These are phyloP conservation scores for Epichloe brachyelytri DNA, from an alignment of 2,329 filamentous ascomycete species.

Conservation along the genomic window DNA sequence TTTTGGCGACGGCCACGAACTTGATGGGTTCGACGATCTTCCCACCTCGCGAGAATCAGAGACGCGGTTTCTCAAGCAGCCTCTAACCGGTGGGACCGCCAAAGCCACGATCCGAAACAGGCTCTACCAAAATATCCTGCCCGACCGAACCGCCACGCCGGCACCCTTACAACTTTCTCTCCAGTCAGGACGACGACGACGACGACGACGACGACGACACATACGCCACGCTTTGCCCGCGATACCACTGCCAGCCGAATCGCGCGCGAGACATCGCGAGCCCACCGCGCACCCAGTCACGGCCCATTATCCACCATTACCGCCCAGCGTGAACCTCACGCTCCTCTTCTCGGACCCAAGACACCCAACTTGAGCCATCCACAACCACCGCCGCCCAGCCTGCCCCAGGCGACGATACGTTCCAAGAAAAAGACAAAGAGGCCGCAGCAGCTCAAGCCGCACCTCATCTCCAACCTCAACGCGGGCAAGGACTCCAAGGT, in stretches of 20 bases:
- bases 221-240: slow-evolving; percentile 48
- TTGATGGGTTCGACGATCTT: slow-evolving; percentile 89
- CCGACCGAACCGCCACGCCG: slow-evolving; percentile 39
- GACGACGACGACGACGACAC: slow-evolving; percentile 9
- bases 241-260: slow-evolving; percentile 54
- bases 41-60: slow-evolving; percentile 77
- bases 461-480: slow-evolving; percentile 76
- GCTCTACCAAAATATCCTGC: slow-evolving; percentile 40
- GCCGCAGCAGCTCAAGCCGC: slow-evolving; percentile 61
- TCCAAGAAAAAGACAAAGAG: slow-evolving; percentile 45
- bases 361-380: slow-evolving; percentile 26
- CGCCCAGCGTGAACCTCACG: slow-evolving; percentile 39
- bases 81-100: slow-evolving; percentile 50
- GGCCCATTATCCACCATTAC: slow-evolving; percentile 42
- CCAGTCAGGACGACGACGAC: slow-evolving; percentile 37
- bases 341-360: slow-evolving; percentile 39
- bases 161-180: slow-evolving; percentile 42
- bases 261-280: slow-evolving; percentile 47
- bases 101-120: slow-evolving; percentile 48
- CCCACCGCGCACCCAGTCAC: slow-evolving; percentile 42
- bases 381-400: slow-evolving; percentile 20
- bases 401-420: slow-evolving; percentile 30
- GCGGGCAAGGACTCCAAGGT: slow-evolving; percentile 66
- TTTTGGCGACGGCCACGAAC: slow-evolving; percentile 86
- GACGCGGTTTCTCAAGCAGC: slow-evolving; percentile 70